Evolutionary conservation across 2,329 filamentous ascomycete genomes (phyloP).

Genomic region (Mollisiaceae sp.): DNA sequence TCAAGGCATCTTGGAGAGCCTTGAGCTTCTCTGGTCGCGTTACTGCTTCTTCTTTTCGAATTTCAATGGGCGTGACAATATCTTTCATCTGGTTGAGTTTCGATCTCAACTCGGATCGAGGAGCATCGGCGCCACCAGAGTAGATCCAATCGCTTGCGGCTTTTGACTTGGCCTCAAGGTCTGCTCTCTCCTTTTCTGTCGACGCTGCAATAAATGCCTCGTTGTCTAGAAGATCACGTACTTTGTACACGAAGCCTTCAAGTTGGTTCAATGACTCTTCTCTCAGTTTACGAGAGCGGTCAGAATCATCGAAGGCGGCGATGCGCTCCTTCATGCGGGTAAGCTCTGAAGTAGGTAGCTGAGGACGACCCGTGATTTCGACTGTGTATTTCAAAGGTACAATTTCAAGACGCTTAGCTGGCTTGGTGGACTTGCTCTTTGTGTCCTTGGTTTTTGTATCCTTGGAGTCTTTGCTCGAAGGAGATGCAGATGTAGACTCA

Average conservation of each 20-base stretch:
- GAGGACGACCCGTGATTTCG: slow-evolving; percentile 37
- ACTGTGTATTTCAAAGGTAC: slow-evolving; percentile 40
- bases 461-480: slow-evolving; percentile 36
- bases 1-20: slow-evolving; percentile 71
- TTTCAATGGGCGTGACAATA: slow-evolving; percentile 78
- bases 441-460: slow-evolving; percentile 24
- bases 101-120: slow-evolving; percentile 73
- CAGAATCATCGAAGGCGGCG: slow-evolving; percentile 83
- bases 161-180: slow-evolving; percentile 70
- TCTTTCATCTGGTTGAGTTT: slow-evolving; percentile 79
- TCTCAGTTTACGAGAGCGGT: slow-evolving; percentile 74
- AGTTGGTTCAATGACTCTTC: slow-evolving; percentile 91
- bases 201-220: slow-evolving; percentile 75
- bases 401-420: slow-evolving; percentile 40
- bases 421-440: slow-evolving; percentile 34
- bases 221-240: slow-evolving; percentile 80
- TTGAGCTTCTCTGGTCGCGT: slow-evolving; percentile 74
- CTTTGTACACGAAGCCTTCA: slow-evolving; percentile 91
- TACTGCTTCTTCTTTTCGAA: slow-evolving; percentile 72
- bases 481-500: slow-evolving; percentile 48
- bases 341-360: slow-evolving; percentile 38
- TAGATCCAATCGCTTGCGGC: slow-evolving; percentile 89
- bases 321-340: slow-evolving; percentile 63
- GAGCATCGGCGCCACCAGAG: slow-evolving; percentile 78
- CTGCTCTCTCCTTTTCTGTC: slow-evolving; percentile 68